Evolutionary conservation across 306 rosid genomes (phyloP).

Genomic region (Sicyos edulis): DNA sequence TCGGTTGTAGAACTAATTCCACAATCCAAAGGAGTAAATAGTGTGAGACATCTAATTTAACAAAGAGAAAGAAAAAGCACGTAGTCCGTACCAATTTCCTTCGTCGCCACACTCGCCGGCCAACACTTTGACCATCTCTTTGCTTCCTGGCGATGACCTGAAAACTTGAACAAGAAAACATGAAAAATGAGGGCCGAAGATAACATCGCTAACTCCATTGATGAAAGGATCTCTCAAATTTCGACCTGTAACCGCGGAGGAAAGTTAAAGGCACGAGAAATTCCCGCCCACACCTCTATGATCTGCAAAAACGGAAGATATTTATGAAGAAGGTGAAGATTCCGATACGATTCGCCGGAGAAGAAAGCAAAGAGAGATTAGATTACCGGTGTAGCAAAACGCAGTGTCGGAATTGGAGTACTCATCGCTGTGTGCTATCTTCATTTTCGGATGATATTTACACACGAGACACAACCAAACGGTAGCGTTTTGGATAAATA

Average conservation of each 20-base stretch:
- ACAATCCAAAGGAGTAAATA: not conserved
- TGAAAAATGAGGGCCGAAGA: not conserved
- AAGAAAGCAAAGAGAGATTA: not conserved
- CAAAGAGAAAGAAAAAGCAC: not conserved
- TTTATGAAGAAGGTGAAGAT: not conserved
- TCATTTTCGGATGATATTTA: not conserved
- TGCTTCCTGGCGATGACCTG: slow-evolving; percentile 51
- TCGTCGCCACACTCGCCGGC: slow-evolving; percentile 73
- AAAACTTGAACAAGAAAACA: slow-evolving; percentile 20
- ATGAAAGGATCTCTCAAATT: not conserved
- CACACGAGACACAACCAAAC: not conserved
- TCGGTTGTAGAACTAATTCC: not conserved
- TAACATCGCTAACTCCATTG: not conserved
- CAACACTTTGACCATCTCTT: slow-evolving; percentile 31
- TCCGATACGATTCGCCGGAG: not conserved
- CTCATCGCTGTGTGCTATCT: slow-evolving; percentile 15
- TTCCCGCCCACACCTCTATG: slow-evolving; percentile 35
- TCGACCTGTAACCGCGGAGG: slow-evolving; percentile 42
- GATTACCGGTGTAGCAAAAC: slow-evolving; percentile 11
- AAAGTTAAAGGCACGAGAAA: slow-evolving; percentile 35
- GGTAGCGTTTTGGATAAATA: not conserved
- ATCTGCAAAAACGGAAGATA: slow-evolving; percentile 33
- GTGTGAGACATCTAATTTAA: not conserved
- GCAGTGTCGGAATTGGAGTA: not conserved
- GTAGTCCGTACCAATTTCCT: slow-evolving; percentile 59